Base-by-base conservation (phyloP, 2,329 filamentous ascomycete species). In the Bisporella sp. region DNA sequence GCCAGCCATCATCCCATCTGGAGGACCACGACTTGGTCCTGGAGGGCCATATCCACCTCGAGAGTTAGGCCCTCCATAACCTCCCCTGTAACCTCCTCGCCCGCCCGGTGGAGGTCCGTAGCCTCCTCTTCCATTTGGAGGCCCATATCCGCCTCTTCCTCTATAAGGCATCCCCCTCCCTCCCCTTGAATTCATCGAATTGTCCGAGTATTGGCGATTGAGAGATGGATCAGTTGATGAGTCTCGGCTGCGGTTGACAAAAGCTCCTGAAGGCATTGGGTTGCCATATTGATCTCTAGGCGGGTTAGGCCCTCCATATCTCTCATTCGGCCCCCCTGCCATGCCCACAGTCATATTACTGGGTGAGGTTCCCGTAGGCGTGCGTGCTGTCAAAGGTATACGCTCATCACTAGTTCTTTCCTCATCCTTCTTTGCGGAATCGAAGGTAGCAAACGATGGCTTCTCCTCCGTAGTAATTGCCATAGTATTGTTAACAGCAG, bases 201-300 rank as follows among this genome's bases (percentile, higher is more conserved):
- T 54, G 47, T 65, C 59, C 2, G 61, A 61, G 41, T 61, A 62
- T 50, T 69, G 59, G 70, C 75, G 68, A 72, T 71, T 41, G 69
- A 73, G 50, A 74, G 76, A 48, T 66, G 66, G 6, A 73, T 78
- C 45, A 70, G 72, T 3, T 69, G 72, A 58, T 69, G 68, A 52
- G 71, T 73, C 63, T 71, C 66, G 47, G 67, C 74, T 59, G 51
- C 56, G 60, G 28, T 52, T 33, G 41, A 54, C 58, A 49, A 51
- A 53, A 43, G 56, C 54, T 45, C 54, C 52, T 35, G 49, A 40
- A 37, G 59, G 55, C 29, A 77, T 67, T 7, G 72, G 69, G 61
- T 85, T 86, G 41, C 82, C 84, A 57, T 85, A 88, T 54, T 82
- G 80, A 57, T 89, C 85, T 53, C 73, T 65, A 31, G 68, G 71